Percentiles rank a stretch among this genome's conserved stretches.
Evolutionary conservation across 306 rosid genomes (phyloP).

Genomic region (Rosa chinensis): DNA sequence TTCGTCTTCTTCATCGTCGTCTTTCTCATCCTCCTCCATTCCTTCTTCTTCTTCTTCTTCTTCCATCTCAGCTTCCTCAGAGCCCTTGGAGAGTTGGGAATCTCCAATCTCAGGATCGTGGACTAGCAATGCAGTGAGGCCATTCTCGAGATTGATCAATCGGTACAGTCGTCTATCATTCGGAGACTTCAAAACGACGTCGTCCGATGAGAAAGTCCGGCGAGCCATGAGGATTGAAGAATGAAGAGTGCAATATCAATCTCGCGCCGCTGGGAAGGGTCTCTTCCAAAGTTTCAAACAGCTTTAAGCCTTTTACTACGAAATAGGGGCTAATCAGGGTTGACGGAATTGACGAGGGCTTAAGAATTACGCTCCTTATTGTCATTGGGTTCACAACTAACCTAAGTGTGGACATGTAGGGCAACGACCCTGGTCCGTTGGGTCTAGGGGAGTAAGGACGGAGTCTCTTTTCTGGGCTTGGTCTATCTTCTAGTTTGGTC

Average conservation of each 20-base stretch:
- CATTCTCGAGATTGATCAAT: background rate
- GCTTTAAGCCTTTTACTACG: too few relatives aligned
- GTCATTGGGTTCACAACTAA: too few relatives aligned
- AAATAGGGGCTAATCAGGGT: too few relatives aligned
- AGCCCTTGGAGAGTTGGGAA: constrained; percentile 28
- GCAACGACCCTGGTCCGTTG: too few relatives aligned
- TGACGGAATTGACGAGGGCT: too few relatives aligned
- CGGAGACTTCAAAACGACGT: constrained; percentile 1
- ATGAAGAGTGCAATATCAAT: background rate
- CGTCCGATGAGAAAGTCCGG: constrained; percentile 8
- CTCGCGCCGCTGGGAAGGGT: background rate
- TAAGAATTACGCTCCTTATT: too few relatives aligned
- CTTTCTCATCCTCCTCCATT: background rate
- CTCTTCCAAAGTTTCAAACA: background rate
- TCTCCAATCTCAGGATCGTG: background rate
- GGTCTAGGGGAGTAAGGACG: too few relatives aligned
- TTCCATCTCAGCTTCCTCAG: constrained; percentile 27
- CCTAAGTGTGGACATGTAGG: too few relatives aligned
- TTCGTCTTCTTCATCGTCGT: constrained; percentile 17
- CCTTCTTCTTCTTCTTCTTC: constrained; percentile 27
- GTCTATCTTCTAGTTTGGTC: too few relatives aligned
- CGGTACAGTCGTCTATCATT: background rate
- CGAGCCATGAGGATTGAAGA: background rate
- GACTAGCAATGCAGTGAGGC: constrained; percentile 9
- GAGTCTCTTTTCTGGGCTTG: too few relatives aligned